phyloP scores from a whole-genome alignment of 805 yeast species.

The Wickerhamiella bombiphila region DNA sequence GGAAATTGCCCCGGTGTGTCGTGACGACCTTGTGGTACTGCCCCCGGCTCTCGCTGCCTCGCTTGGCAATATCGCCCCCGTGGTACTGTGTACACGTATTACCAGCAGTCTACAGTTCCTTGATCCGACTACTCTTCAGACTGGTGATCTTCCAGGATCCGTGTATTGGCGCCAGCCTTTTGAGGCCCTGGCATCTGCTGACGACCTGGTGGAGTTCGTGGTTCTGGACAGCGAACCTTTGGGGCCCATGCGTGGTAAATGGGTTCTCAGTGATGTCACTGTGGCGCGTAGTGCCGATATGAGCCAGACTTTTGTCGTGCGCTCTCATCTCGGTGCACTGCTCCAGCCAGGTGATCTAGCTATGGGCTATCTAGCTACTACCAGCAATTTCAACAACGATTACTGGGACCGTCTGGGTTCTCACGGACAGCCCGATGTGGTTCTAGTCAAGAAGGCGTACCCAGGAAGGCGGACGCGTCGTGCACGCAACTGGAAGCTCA shows the following conservation, averaged over 20 bases:
- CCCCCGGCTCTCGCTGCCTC: conserved; percentile 70
- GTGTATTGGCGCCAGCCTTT: conserved; percentile 75
- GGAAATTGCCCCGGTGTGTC: conserved; percentile 86
- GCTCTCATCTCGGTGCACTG: conserved; percentile 81
- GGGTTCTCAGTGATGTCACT: conserved; percentile 71
- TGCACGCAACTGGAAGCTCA: conserved; percentile 83
- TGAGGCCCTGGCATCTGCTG: conserved; percentile 46
- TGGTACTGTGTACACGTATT: conserved; percentile 71
- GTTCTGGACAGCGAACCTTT: conserved; percentile 86
- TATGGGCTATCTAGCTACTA: conserved; percentile 69
- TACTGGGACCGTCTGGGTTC: conserved; percentile 28
- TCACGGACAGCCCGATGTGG: conserved; percentile 49
- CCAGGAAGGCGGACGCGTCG: conserved; percentile 54
- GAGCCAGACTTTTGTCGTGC: conserved; percentile 59
- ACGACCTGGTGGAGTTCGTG: conserved; percentile 63
- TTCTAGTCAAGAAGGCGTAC: conserved; percentile 78
- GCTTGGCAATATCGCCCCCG: conserved; percentile 62
- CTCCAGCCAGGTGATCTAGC: conserved; percentile 89
- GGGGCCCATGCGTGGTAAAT: conserved; percentile 61
- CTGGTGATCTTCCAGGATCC: conserved; percentile 53
- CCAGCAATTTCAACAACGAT: conserved; percentile 56
- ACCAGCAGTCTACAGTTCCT: conserved; percentile 68
- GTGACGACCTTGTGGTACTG: conserved; percentile 79
- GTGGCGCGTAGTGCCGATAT: conserved; percentile 71
- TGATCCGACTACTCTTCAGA: conserved; percentile 65